Conservation (phyloP, 1,284 basidiomycete species). For the Phenoliferia sp. region DNA sequence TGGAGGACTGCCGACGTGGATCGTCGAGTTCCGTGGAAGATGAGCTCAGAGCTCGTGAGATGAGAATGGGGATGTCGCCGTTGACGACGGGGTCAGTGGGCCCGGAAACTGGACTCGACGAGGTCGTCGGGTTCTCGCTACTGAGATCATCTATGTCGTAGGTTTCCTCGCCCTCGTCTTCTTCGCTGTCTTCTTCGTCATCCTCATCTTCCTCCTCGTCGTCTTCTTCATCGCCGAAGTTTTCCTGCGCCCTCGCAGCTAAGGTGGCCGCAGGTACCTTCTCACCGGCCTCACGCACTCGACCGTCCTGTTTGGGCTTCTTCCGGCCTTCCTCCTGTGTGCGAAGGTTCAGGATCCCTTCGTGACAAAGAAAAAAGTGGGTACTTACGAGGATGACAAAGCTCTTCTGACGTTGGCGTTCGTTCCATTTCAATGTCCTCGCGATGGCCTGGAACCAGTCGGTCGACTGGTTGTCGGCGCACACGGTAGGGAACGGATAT, state of each 20-base stretch:
- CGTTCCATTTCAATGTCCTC: conserved; percentile 93
- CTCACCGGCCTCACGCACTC: background rate
- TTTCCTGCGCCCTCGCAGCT: background rate
- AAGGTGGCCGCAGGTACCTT: background rate
- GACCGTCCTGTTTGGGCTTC: conserved; percentile 5
- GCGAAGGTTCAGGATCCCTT: background rate
- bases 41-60: conserved; percentile 58
- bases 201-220: conserved; percentile 15
- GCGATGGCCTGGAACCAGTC: conserved; percentile 98
- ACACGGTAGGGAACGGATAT: conserved; percentile 98
- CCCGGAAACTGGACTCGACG: conserved; percentile 6
- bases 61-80: conserved; percentile 42
- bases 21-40: background rate
- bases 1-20: background rate
- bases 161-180: conserved; percentile 20
- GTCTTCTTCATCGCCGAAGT: conserved; percentile 3
- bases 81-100: background rate
- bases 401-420: conserved; percentile 92
- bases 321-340: conserved; percentile 23
- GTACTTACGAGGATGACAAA: conserved; percentile 80
- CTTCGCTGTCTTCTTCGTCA: conserved; percentile 29
- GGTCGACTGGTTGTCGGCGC: conserved; percentile 91
- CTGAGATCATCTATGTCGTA: conserved; percentile 20
- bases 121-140: conserved; percentile 11
- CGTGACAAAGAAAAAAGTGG: background rate